Conservation (phyloP, 1,139 yeast species). For the Casaregolazyma lundiana region DNA sequence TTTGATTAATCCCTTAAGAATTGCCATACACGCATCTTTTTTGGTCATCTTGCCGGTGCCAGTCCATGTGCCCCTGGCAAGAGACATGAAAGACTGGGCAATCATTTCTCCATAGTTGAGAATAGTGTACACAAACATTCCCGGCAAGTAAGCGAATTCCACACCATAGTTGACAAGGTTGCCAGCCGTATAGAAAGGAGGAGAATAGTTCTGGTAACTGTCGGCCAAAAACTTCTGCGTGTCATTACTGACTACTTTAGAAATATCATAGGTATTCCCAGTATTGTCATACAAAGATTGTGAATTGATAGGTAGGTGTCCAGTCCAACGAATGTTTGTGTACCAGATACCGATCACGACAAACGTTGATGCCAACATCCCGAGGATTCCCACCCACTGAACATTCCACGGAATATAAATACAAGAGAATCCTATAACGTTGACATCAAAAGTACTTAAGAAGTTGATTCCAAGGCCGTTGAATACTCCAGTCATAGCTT, state of each 20-base stretch:
- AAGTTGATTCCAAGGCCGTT: slow-evolving; percentile 56
- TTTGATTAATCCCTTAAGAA: slow-evolving; percentile 6
- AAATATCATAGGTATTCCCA: slow-evolving; percentile 42
- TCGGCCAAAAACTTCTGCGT: slow-evolving; percentile 29
- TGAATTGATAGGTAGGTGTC: slow-evolving; percentile 50
- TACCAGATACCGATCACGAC: slow-evolving; percentile 44
- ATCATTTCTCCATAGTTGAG: slow-evolving; percentile 24
- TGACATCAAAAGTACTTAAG: slow-evolving; percentile 46
- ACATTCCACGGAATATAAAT: slow-evolving; percentile 46
- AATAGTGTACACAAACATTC: slow-evolving; percentile 44
- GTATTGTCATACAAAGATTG: slow-evolving; percentile 45
- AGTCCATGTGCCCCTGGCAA: slow-evolving; percentile 15
- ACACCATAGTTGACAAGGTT: slow-evolving; percentile 53
- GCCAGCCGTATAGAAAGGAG: slow-evolving; percentile 59
- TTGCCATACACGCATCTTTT: too few species aligned
- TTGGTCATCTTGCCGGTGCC: too few species aligned
- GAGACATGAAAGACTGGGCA: slow-evolving; percentile 6
- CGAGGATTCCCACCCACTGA: slow-evolving; percentile 39
- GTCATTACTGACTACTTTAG: slow-evolving; percentile 35
- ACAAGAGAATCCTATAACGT: slow-evolving; percentile 28
- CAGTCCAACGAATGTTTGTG: slow-evolving; percentile 48
- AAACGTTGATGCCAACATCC: slow-evolving; percentile 39
- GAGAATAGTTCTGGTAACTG: slow-evolving; percentile 36
- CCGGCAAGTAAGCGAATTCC: slow-evolving; percentile 55
- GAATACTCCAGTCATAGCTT: slow-evolving; percentile 50